Percentiles rank a stretch among this genome's conserved stretches.
phyloP scores from a whole-genome alignment of 768 basidiomycete species.

The Lactarius vividus region DNA sequence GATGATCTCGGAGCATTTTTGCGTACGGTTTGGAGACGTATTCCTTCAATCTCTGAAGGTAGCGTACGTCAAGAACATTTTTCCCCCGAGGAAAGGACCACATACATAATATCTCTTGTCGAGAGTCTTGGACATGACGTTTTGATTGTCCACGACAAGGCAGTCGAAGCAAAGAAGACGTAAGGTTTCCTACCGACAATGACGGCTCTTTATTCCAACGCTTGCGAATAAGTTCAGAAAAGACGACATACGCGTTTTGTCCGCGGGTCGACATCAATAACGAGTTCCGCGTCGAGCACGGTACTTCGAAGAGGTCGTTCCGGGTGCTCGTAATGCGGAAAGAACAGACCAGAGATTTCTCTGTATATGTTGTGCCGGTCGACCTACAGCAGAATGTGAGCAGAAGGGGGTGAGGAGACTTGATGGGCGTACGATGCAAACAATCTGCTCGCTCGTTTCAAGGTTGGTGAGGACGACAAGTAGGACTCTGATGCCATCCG shows the following conservation, averaged over 20 bases:
- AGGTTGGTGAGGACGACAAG: slow-evolving; percentile 70
- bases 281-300: slow-evolving; percentile 90
- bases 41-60: slow-evolving; percentile 62
- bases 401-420: neutral
- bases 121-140: slow-evolving; percentile 80
- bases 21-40: slow-evolving; percentile 84
- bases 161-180: slow-evolving; percentile 92
- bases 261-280: slow-evolving; percentile 79
- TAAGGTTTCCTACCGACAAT: slow-evolving; percentile 60
- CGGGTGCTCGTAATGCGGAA: slow-evolving; percentile 83
- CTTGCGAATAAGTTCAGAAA: neutral
- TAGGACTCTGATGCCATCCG: slow-evolving; percentile 90
- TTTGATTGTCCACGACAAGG: slow-evolving; percentile 79
- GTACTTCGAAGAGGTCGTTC: slow-evolving; percentile 69
- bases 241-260: slow-evolving; percentile 58
- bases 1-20: slow-evolving; percentile 65
- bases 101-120: slow-evolving; percentile 89
- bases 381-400: slow-evolving; percentile 53
- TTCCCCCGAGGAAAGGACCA: slow-evolving; percentile 20
- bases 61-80: neutral
- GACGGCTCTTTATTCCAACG: slow-evolving; percentile 17
- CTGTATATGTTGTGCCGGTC: slow-evolving; percentile 92
- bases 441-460: slow-evolving; percentile 49
- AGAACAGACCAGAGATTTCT: slow-evolving; percentile 70
- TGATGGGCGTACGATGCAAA: slow-evolving; percentile 61